Conservation (phyloP, 805 yeast genomes). For the Blastobotrys robertii region DNA sequence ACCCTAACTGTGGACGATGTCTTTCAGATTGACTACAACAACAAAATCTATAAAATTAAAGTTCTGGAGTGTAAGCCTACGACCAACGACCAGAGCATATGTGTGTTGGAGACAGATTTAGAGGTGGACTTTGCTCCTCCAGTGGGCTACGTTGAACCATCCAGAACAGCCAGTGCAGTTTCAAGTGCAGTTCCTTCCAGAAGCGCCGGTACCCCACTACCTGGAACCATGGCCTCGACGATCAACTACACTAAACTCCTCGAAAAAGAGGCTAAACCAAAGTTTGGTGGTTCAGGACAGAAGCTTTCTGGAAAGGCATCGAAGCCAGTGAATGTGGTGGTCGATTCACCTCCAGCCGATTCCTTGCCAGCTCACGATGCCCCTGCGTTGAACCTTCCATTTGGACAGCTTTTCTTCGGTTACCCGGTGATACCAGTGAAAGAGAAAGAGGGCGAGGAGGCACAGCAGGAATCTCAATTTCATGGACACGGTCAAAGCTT, state of each 20-base stretch:
- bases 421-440: constrained; percentile 53
- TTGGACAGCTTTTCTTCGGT: constrained; percentile 87
- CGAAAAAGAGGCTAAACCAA: constrained; percentile 29
- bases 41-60: constrained; percentile 64
- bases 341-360: constrained; percentile 1
- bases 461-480: constrained; percentile 30
- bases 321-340: not conserved
- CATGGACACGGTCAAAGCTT: constrained; percentile 68
- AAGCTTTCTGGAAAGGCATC: constrained; percentile 46
- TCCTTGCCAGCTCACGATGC: constrained; percentile 35
- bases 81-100: constrained; percentile 52
- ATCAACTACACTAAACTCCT: constrained; percentile 57
- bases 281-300: constrained; percentile 55
- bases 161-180: constrained; percentile 13
- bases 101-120: constrained; percentile 93
- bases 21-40: constrained; percentile 77
- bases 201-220: constrained; percentile 12
- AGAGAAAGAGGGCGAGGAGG: constrained; percentile 33
- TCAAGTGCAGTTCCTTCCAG: constrained; percentile 13
- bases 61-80: constrained; percentile 85
- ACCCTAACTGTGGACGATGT: constrained; percentile 78
- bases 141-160: constrained; percentile 94
- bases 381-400: constrained; percentile 63
- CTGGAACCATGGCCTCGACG: constrained; percentile 52
- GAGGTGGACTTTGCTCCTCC: constrained; percentile 99